Percentiles rank a stretch among this genome's conserved stretches.
Evolutionary conservation across 2,329 filamentous ascomycete genomes (phyloP).

Genomic region (Bipolaris gigantea): DNA sequence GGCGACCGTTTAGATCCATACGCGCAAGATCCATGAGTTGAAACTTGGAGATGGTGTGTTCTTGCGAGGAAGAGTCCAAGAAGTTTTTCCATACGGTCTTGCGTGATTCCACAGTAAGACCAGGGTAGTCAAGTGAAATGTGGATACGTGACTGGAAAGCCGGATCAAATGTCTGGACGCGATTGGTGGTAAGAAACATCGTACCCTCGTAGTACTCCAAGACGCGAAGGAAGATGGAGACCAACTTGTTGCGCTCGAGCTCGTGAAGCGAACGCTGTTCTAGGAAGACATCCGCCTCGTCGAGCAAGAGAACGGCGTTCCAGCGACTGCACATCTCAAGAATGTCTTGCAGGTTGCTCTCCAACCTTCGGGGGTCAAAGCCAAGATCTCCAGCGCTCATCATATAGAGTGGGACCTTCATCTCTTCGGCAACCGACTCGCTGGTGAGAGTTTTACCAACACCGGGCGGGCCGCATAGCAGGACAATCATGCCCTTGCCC

Average conservation of each 20-base stretch:
- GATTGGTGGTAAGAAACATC: conserved; percentile 43
- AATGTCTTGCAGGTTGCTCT: conserved; percentile 76
- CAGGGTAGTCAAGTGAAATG: conserved; percentile 34
- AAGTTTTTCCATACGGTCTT: conserved; percentile 42
- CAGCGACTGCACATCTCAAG: conserved; percentile 74
- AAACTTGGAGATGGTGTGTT: conserved; percentile 13
- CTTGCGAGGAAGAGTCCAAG: conserved; percentile 37
- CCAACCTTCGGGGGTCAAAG: conserved; percentile 54
- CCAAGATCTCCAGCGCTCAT: conserved; percentile 79
- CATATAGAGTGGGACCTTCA: conserved; percentile 60
- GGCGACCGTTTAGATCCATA: conserved; percentile 53
- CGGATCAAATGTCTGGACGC: conserved; percentile 36
- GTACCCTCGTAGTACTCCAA: conserved; percentile 41
- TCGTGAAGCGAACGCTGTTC: conserved; percentile 51
- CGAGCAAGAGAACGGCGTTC: conserved; percentile 65
- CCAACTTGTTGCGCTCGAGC: conserved; percentile 43
- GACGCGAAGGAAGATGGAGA: conserved; percentile 44
- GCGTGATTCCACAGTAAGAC: conserved; percentile 36
- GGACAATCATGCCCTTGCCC: conserved; percentile 34
- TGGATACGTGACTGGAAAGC: conserved; percentile 41
- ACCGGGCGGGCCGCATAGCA: conserved; percentile 32
- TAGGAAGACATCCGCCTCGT: conserved; percentile 66
- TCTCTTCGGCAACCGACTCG: conserved; percentile 25
- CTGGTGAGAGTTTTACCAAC: conserved; percentile 33
- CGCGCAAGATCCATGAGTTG: conserved; percentile 39